Evolutionary conservation across 192 early-diverging fungal species (phyloP), one percentile per base, ranked within the genome.

Genomic region (Kickxella alabastrina): DNA sequence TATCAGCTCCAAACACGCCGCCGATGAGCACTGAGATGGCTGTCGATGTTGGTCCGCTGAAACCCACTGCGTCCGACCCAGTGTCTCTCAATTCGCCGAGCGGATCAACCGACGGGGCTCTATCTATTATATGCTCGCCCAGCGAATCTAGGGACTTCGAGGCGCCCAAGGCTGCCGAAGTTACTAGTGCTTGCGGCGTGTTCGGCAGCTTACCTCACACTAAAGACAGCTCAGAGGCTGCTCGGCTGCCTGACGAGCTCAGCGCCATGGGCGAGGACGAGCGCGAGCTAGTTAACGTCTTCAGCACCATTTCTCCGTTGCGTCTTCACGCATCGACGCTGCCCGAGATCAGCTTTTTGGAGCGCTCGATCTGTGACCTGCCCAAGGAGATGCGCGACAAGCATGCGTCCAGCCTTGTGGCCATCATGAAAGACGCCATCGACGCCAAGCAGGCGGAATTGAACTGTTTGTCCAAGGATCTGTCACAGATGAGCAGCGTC

Each of bases 381-480:
- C 19, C 43, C 22, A 23, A 9, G 25, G 43, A 44, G 2, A 44
- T 15, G 25, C 43, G 43, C 9, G 43, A 19, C 1, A 25, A 27
- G 5, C 15, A 12, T 27, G 24, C 26, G 5, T 24, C 43, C 15
- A 24, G 43, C 25, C 27, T 29, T 23, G 24, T 53, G 52, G 40
- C 25, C 25, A 13, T 43, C 10, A 26, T 53, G 26, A 28, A 53
- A 28, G 40, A 24, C 15, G 38, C 40, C 12, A 53, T 43, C 18
- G 17, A 43, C 10, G 19, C 39, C 38, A 53, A 53, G 28, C 39
- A 23, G 26, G 26, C 39, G 18, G 52, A 53, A 18, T 40, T 53
- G 6, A 26, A 41, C 18, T 29, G 27, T 14, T 26, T 53, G 4
- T 21, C 25, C 26, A 31, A 41, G 10, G 38, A 23, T n/a, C 5